Percentiles rank a stretch among this genome's conserved stretches.
phyloP scores from a whole-genome alignment of 2,329 filamentous ascomycete genomes.

The Scedosporium dehoogii region DNA sequence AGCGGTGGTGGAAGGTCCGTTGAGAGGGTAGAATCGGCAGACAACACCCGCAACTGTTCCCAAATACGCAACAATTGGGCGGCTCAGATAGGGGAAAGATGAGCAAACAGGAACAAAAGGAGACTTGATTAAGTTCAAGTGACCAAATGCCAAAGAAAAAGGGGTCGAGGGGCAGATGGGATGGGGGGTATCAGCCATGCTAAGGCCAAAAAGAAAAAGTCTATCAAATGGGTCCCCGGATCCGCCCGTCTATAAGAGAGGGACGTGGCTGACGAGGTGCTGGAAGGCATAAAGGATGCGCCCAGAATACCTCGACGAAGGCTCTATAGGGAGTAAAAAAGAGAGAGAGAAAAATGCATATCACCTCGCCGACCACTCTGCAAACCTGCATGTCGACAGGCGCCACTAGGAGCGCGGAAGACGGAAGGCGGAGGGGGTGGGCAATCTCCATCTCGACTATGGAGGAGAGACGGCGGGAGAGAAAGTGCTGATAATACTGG shows the following conservation, averaged over 20 bases:
- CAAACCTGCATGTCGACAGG: neutral
- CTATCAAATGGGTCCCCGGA: neutral
- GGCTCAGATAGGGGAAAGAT: neutral
- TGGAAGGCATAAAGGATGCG: neutral
- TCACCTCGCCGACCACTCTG: too few relatives aligned
- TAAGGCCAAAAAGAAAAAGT: neutral
- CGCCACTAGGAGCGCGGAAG: neutral
- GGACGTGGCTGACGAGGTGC: neutral
- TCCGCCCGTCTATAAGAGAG: neutral
- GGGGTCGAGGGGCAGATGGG: neutral
- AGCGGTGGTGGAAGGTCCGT: neutral
- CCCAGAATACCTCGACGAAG: too few relatives aligned
- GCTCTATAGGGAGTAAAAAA: too few relatives aligned
- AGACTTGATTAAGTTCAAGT: neutral
- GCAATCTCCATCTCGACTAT: neutral
- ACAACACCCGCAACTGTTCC: neutral
- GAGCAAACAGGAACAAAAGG: neutral
- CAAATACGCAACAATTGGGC: neutral
- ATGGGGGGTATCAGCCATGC: neutral
- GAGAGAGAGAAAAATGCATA: too few relatives aligned
- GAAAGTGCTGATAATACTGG: neutral
- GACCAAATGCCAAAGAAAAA: neutral
- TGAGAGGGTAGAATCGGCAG: neutral
- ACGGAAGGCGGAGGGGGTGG: neutral
- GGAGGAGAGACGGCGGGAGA: neutral